Evolutionary conservation across 768 basidiomycete species (phyloP).

Genomic region (Tylopilus rubrobrunneus): DNA sequence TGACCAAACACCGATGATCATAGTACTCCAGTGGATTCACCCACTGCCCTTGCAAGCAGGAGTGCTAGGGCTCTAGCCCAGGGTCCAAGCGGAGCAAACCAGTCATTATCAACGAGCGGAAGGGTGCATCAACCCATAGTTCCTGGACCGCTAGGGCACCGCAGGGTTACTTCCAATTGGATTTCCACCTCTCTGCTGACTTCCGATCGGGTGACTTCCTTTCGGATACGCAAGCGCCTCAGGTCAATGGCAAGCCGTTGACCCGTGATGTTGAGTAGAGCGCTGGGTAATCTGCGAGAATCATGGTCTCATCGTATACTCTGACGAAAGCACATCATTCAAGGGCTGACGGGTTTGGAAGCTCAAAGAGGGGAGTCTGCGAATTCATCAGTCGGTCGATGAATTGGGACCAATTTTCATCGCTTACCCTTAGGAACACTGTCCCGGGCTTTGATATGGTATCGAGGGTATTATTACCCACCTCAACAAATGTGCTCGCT

Average conservation of each 20-base stretch:
- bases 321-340: not conserved
- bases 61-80: too few relatives aligned
- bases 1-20: too few relatives aligned
- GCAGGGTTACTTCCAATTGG: not conserved
- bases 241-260: slow-evolving; percentile 4
- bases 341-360: not conserved
- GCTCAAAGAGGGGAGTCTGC: not conserved
- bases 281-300: not conserved
- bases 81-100: too few relatives aligned
- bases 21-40: too few relatives aligned
- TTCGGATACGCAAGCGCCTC: not conserved
- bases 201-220: not conserved
- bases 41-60: too few relatives aligned
- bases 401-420: not conserved
- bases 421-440: too few relatives aligned
- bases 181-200: not conserved
- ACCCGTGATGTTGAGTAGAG: slow-evolving; percentile 1
- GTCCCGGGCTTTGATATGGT: too few relatives aligned
- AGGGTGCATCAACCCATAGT: too few relatives aligned
- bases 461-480: not conserved
- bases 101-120: too few relatives aligned
- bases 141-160: too few relatives aligned
- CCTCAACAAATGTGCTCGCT: not conserved
- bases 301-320: not conserved
- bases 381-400: not conserved